These are phyloP conservation scores for Medicago arabica DNA, from an alignment of 306 rosid genomes.

Conservation along the genomic window DNA sequence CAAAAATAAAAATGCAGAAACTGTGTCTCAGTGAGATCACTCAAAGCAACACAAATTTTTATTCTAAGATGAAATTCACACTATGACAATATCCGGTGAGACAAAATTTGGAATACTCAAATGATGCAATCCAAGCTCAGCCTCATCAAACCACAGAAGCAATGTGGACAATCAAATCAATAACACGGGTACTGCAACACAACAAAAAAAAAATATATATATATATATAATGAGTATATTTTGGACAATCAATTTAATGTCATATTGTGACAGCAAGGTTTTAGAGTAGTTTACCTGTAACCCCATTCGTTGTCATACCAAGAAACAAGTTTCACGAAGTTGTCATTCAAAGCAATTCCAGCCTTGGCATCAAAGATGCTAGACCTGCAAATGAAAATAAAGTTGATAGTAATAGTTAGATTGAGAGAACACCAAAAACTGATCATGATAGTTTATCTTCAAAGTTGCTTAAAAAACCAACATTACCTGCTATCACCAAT, in stretches of 20 bases:
- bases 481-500: constrained; percentile 89
- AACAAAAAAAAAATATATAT: too few species aligned
- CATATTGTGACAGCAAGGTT: constrained; percentile 1
- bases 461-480: constrained; percentile 6
- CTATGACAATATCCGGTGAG: constrained; percentile 21
- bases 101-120: constrained; percentile 40
- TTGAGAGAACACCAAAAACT: background rate
- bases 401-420: background rate
- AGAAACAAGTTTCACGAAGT: constrained; percentile 79
- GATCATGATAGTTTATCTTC: constrained; percentile 9
- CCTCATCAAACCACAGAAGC: constrained; percentile 57
- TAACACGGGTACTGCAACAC: constrained; percentile 81
- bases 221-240: too few species aligned
- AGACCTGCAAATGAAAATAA: constrained; percentile 64
- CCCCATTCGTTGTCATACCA: constrained; percentile 98
- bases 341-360: constrained; percentile 84
- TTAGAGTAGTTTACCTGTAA: constrained; percentile 63
- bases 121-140: constrained; percentile 38
- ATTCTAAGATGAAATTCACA: constrained; percentile 11
- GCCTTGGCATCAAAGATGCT: constrained; percentile 99
- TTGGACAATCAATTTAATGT: background rate
- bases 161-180: constrained; percentile 85
- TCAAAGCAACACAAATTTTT: constrained; percentile 36
- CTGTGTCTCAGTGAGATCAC: constrained; percentile 31
- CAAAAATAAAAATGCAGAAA: constrained; percentile 13